Percentiles rank a stretch among this genome's conserved stretches.
Evolutionary conservation across 768 basidiomycete species (phyloP).

Genomic region (Flagelloscypha sp.): DNA sequence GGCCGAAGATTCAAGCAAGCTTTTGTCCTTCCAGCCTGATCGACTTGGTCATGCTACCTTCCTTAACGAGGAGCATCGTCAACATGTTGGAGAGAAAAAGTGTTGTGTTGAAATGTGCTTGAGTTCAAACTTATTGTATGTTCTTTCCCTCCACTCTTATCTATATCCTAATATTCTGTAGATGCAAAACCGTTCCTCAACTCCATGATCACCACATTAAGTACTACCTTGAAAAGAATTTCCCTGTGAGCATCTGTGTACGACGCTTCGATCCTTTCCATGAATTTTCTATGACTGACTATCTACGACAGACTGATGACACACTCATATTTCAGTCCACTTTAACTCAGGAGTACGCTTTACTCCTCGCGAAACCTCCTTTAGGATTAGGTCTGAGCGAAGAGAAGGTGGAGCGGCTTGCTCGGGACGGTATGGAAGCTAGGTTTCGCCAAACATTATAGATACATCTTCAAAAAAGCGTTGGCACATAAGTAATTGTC

Average conservation of each 20-base stretch:
- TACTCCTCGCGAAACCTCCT: conserved; percentile 66
- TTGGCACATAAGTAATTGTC: too few relatives aligned
- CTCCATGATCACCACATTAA: conserved; percentile 68
- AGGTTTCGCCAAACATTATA: too few relatives aligned
- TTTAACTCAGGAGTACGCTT: conserved; percentile 68
- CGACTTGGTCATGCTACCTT: conserved; percentile 80
- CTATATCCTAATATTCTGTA: conserved; percentile 18
- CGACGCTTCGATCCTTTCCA: conserved; percentile 16
- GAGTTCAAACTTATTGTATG: conserved; percentile 68
- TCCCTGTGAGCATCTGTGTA: conserved; percentile 75
- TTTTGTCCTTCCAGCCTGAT: conserved; percentile 57
- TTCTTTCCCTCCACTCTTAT: conserved; percentile 5
- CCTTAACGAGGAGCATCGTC: conserved; percentile 51
- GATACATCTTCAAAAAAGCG: too few relatives aligned
- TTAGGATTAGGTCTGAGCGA: conserved; percentile 61
- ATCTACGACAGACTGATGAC: conserved; percentile 80
- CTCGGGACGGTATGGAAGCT: conserved; percentile 49
- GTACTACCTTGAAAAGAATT: conserved; percentile 51
- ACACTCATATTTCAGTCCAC: conserved; percentile 71
- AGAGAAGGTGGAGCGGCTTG: conserved; percentile 46
- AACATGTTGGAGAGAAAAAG: conserved; percentile 39
- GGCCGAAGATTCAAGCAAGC: conserved; percentile 45
- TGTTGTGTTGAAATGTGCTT: conserved; percentile 76
- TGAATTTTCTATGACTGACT: conserved; percentile 4
- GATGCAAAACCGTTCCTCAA: conserved; percentile 58